These are phyloP conservation scores for Violaceomyces palustris DNA, from an alignment of 1,284 basidiomycete genomes.

Conservation along the genomic window DNA sequence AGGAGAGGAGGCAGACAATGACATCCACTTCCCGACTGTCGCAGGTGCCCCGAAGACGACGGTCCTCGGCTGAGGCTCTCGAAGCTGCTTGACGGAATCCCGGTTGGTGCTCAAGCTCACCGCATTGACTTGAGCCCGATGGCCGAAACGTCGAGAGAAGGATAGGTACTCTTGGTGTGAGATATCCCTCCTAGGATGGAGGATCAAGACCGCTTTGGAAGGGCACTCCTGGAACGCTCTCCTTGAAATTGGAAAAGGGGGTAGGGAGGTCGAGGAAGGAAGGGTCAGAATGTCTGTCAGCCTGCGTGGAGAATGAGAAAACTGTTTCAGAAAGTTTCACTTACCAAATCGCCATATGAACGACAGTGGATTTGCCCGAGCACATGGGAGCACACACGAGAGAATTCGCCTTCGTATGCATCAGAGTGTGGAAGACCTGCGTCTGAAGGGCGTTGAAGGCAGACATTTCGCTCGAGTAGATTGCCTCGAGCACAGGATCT, in stretches of 20 bases:
- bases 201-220: slow-evolving; percentile 6
- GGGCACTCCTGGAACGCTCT: slow-evolving; percentile 7
- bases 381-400: slow-evolving; percentile 77
- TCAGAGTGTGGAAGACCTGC: slow-evolving; percentile 78
- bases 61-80: too few species aligned
- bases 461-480: slow-evolving; percentile 53
- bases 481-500: slow-evolving; percentile 24
- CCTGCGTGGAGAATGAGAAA: slow-evolving; percentile 6
- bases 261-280: neutral
- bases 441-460: slow-evolving; percentile 83
- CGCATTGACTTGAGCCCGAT: too few species aligned
- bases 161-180: too few species aligned
- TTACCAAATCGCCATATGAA: slow-evolving; percentile 66
- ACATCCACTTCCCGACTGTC: too few species aligned
- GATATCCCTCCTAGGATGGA: slow-evolving; percentile 9
- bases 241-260: neutral
- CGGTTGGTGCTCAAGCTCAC: too few species aligned
- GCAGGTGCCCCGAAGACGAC: too few species aligned
- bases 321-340: slow-evolving; percentile 1
- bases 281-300: neutral
- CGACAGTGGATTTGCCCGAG: slow-evolving; percentile 75
- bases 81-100: too few species aligned
- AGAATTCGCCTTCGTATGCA: slow-evolving; percentile 67
- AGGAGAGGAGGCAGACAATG: too few species aligned
- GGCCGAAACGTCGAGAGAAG: too few species aligned